Percentiles rank a stretch among this genome's conserved stretches.
Evolutionary conservation across 75 land plant genomes (phyloP).

Genomic region (Larix kaempferi): DNA sequence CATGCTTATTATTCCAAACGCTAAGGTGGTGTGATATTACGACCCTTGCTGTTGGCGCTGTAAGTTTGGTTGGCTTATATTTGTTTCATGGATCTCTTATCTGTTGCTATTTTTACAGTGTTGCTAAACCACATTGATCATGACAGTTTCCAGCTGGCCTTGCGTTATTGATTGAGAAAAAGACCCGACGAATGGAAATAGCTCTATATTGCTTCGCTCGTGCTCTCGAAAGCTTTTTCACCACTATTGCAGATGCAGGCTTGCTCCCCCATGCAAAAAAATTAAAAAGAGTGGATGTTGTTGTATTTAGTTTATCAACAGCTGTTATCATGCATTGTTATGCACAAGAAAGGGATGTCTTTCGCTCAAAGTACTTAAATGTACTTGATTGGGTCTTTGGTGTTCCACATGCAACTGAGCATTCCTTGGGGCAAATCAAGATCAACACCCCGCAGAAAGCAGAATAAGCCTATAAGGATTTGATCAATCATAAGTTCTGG

Average conservation of each 20-base stretch:
- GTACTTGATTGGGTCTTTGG: conserved; percentile 99
- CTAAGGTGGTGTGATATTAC: conserved; percentile 63
- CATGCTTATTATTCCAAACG: conserved; percentile 74
- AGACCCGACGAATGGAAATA: conserved; percentile 86
- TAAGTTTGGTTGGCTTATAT: conserved; percentile 27
- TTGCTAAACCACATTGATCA: not conserved
- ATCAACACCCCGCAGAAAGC: not conserved
- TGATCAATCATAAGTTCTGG: not conserved
- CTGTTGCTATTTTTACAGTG: not conserved
- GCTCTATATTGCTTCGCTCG: conserved; percentile 92
- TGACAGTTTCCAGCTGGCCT: conserved; percentile 88
- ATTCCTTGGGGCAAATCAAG: not conserved
- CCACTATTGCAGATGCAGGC: conserved; percentile 67
- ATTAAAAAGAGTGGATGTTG: conserved; percentile 70
- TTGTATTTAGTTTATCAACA: conserved; percentile 85
- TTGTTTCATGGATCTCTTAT: conserved; percentile 7
- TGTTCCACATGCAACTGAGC: conserved; percentile 40
- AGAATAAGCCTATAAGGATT: not conserved
- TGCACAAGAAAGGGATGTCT: conserved; percentile 92
- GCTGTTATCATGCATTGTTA: conserved; percentile 98
- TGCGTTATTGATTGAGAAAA: conserved; percentile 87
- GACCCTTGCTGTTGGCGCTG: conserved; percentile 72
- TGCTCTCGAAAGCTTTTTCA: conserved; percentile 90
- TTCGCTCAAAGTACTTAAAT: conserved; percentile 89
- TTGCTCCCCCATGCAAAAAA: conserved; percentile 43